Evolutionary conservation across 306 rosid species (phyloP).

Genomic region (Mimosa pudica): DNA sequence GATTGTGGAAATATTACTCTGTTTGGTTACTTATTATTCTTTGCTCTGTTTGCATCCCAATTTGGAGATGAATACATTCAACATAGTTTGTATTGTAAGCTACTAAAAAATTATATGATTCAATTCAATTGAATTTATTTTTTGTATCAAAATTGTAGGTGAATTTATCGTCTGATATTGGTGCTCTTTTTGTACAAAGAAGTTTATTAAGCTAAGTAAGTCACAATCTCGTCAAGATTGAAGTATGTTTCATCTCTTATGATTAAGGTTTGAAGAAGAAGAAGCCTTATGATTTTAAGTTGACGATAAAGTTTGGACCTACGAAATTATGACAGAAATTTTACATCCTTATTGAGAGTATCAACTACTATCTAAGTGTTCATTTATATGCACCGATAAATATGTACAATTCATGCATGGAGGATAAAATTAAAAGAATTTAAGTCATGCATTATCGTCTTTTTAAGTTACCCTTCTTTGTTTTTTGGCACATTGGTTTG

Average conservation of each 20-base stretch:
- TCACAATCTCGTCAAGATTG: not conserved
- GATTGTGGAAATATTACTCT: not conserved
- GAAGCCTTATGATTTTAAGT: no score
- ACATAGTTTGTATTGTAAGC: not conserved
- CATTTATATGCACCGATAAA: no score
- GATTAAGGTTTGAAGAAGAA: no score
- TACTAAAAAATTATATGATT: not conserved
- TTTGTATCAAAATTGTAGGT: not conserved
- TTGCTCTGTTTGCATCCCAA: not conserved
- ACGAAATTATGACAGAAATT: no score
- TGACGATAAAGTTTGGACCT: no score
- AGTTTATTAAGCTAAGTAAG: not conserved
- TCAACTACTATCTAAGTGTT: no score
- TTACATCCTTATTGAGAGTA: no score
- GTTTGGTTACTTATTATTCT: not conserved
- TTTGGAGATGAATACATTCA: not conserved
- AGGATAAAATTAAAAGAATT: no score
- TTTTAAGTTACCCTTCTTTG: no score
- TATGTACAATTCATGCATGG: no score
- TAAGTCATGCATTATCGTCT: no score
- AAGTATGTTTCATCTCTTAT: not conserved
- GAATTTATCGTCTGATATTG: not conserved
- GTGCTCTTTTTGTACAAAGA: not conserved
- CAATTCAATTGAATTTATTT: conserved; percentile 1
- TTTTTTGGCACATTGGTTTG: no score